phyloP scores from a whole-genome alignment of 1,284 basidiomycete genomes.

The Cystodermella granulosa region DNA sequence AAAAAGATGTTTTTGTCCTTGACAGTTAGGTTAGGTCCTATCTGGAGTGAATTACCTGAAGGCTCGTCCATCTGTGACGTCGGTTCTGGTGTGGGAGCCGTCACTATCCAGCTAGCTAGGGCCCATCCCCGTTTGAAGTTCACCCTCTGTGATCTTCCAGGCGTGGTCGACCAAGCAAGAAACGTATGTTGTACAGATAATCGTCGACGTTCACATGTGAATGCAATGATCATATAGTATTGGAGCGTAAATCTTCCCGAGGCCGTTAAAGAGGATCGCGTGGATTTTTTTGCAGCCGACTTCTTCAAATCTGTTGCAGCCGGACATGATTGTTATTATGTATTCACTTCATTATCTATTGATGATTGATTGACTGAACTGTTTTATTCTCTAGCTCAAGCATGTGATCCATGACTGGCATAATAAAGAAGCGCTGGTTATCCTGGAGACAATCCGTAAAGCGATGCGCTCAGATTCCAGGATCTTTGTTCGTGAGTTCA shows the following conservation, averaged over 20 bases:
- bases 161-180: background rate
- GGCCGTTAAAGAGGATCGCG: slow-evolving; percentile 4
- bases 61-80: slow-evolving; percentile 4
- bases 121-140: slow-evolving; percentile 1
- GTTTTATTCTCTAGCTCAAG: background rate
- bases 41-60: slow-evolving; percentile 1
- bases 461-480: slow-evolving; percentile 1
- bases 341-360: background rate
- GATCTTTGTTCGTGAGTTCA: slow-evolving; percentile 2
- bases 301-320: background rate
- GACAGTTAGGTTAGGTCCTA: background rate
- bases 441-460: slow-evolving; percentile 4
- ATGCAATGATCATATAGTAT: background rate
- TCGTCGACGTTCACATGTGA: background rate
- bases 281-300: slow-evolving; percentile 2
- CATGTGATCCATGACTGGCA: slow-evolving; percentile 6
- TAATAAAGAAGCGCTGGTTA: background rate
- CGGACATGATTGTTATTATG: slow-evolving; percentile 5
- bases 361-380: too few species aligned
- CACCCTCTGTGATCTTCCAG: slow-evolving; percentile 4
- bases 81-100: slow-evolving; percentile 4
- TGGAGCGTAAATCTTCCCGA: slow-evolving; percentile 3
- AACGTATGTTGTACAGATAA: background rate
- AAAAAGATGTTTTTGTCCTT: background rate
- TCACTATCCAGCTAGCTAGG: slow-evolving; percentile 3